Conservation (phyloP, 495 filamentous ascomycete species). For the Lasiosphaeris hirsuta region DNA sequence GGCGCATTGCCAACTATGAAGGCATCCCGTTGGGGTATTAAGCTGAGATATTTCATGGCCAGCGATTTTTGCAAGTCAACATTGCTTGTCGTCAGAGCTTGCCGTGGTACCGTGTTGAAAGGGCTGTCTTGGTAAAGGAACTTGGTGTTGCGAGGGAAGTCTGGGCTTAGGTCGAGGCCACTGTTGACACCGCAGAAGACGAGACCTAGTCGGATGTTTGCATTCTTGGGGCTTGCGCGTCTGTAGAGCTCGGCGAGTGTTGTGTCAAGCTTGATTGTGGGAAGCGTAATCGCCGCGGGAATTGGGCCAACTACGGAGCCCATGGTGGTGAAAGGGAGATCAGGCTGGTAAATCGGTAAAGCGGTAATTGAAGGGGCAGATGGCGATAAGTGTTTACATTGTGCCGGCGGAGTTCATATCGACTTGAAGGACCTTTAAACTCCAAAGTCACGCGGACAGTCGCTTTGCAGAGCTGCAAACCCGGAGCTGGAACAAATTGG, state of each 20-base stretch:
- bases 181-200: slow-evolving; percentile 27
- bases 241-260: slow-evolving; percentile 33
- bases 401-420: too few relatives aligned
- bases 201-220: slow-evolving; percentile 18
- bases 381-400: neutral
- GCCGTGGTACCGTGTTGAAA: slow-evolving; percentile 43
- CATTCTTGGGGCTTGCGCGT: slow-evolving; percentile 11
- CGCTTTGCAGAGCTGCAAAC: too few relatives aligned
- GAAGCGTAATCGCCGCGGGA: slow-evolving; percentile 15
- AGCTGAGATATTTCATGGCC: slow-evolving; percentile 26
- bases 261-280: slow-evolving; percentile 29
- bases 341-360: neutral
- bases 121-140: slow-evolving; percentile 33
- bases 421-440: too few relatives aligned
- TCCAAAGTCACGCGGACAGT: too few relatives aligned
- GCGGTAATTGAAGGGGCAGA: neutral
- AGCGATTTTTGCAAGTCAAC: slow-evolving; percentile 25
- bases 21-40: slow-evolving; percentile 33
- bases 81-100: slow-evolving; percentile 46
- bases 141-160: slow-evolving; percentile 32
- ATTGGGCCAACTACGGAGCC: slow-evolving; percentile 5
- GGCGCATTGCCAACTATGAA: slow-evolving; percentile 28
- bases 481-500: too few relatives aligned
- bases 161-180: slow-evolving; percentile 18
- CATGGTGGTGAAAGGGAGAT: slow-evolving; percentile 9